Evolutionary conservation across 179 eudicot species (phyloP), one percentile per base, ranked within the genome.

Genomic region (Gypsophila paniculata): DNA sequence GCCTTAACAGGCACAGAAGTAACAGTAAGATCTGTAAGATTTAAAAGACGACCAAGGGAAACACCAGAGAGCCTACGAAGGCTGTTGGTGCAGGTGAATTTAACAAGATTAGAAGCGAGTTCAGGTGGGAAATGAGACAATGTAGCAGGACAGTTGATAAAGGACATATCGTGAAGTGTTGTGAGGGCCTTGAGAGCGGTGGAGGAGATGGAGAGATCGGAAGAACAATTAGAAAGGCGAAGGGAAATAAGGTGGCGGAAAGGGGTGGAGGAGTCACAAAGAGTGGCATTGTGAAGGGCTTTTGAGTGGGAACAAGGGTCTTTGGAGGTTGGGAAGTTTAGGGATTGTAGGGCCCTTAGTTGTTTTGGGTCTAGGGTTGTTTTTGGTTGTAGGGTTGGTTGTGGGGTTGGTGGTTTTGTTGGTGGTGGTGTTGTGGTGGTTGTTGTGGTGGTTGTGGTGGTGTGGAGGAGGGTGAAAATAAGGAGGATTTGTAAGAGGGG

Each of bases 301-400:
- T 51, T 34, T 79, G 73, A 1, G 86, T 65, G 61, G 0, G 87
- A 76, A 74, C 97, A 94, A 2, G 97, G 97, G 84, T 88, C 85
- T 52, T 82, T 82, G 39, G 83, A 36, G 55, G 90, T 87, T 29
- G 99, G 89, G 69, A 89, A 39, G 79, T 84, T 80, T 58, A 89
- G 90, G 55, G 97, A 87, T 70, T 87, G 85, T 65, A 94, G 90
- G 59, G 98, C 94, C 73, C 65, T 78, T 22, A 88, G 68, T 61
- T 93, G 97, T 58, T 85, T 89, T 1, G 96, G 98, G 88, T 91
- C 93, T 2, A 93, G 96, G 4, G 90, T 71, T 36, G 65, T 42
- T 29, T 14, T 18, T 29, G 65, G 65, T 52, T 4, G 57, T 15
- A 1, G 57, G 8, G 78, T n/a, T 6, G 79, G 48, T n/a, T 74